A percentile compares a stretch with the other conserved stretches of the same genome.
Conservation (phyloP, 2,329 filamentous ascomycete species). For the Beauveria medogensis region DNA sequence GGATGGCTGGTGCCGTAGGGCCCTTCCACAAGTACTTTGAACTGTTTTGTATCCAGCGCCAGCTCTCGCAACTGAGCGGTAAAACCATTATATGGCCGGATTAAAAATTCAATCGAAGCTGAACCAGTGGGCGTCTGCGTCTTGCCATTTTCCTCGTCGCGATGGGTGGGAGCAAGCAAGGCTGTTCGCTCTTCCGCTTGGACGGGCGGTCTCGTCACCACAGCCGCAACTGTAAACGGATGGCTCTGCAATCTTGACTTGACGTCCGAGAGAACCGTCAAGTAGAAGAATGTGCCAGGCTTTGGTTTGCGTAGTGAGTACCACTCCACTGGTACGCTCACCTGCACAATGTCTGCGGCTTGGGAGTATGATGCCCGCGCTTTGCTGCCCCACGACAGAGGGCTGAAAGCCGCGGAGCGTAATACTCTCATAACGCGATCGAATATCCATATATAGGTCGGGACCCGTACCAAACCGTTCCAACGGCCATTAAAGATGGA, state of each 20-base stretch:
- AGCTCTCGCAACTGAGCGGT: conserved; percentile 28
- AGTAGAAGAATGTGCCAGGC: conserved; percentile 37
- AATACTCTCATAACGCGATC: conserved; percentile 39
- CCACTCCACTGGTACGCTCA: conserved; percentile 28
- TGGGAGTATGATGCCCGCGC: conserved; percentile 27
- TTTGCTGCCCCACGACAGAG: conserved; percentile 26
- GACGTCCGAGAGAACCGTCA: conserved; percentile 32
- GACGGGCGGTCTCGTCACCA: conserved; percentile 12
- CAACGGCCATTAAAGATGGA: conserved; percentile 43
- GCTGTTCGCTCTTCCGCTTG: conserved; percentile 25
- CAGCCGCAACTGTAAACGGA: conserved; percentile 37
- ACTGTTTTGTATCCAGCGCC: conserved; percentile 20
- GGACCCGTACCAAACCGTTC: conserved; percentile 41
- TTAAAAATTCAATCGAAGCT: conserved; percentile 30
- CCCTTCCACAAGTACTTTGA: conserved; percentile 34
- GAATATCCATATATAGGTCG: conserved; percentile 38
- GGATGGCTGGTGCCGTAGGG: conserved; percentile 35
- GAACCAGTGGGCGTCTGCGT: background rate
- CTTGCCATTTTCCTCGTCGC: background rate
- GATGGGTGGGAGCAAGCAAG: conserved; percentile 19
- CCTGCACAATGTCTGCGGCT: conserved; percentile 32
- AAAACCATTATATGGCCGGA: conserved; percentile 38
- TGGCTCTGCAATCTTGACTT: conserved; percentile 38
- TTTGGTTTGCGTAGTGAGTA: conserved; percentile 22
- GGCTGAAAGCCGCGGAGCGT: conserved; percentile 34